A percentile compares a stretch with the other conserved stretches of the same genome.
Evolutionary conservation across 441 rosid species (phyloP).

Genomic region (Flueggea neowawraea): DNA sequence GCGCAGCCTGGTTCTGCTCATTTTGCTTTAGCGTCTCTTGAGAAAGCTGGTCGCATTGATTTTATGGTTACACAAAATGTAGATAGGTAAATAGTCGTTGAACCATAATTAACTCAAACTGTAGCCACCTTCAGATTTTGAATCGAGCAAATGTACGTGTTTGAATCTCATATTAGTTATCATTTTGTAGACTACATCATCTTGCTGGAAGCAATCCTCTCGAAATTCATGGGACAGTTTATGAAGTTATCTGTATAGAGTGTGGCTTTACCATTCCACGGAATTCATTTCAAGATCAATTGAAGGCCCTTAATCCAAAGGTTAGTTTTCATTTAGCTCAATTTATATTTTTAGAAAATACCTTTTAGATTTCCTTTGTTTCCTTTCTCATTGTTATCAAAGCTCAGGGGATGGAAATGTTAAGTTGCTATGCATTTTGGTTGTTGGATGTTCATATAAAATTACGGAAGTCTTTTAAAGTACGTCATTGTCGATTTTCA

Average conservation of each 20-base stretch:
- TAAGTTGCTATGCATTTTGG: too few relatives aligned
- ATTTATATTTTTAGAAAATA: neutral
- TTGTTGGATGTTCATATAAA: too few relatives aligned
- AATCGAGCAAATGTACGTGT: too few relatives aligned
- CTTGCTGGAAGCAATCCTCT: constrained; percentile 88
- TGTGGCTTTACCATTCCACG: constrained; percentile 64
- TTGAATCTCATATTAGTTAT: constrained; percentile 7
- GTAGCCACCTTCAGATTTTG: too few relatives aligned
- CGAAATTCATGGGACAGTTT: constrained; percentile 87
- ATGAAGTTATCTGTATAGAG: constrained; percentile 71
- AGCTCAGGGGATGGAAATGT: neutral
- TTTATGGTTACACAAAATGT: constrained; percentile 91
- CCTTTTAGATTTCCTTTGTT: neutral
- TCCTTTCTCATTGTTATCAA: neutral
- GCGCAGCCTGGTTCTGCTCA: constrained; percentile 78
- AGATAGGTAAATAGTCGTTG: constrained; percentile 46
- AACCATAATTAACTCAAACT: neutral
- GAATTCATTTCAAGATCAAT: constrained; percentile 64
- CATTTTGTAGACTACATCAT: constrained; percentile 65
- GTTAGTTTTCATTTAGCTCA: constrained; percentile 27
- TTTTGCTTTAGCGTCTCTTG: constrained; percentile 73
- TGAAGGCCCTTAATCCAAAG: constrained; percentile 85
- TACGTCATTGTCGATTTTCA: too few relatives aligned
- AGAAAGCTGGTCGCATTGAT: constrained; percentile 63
- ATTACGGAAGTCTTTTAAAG: too few relatives aligned